Conservation (phyloP, 2,329 filamentous ascomycete genomes). For the Sporothrix dimorphospora region DNA sequence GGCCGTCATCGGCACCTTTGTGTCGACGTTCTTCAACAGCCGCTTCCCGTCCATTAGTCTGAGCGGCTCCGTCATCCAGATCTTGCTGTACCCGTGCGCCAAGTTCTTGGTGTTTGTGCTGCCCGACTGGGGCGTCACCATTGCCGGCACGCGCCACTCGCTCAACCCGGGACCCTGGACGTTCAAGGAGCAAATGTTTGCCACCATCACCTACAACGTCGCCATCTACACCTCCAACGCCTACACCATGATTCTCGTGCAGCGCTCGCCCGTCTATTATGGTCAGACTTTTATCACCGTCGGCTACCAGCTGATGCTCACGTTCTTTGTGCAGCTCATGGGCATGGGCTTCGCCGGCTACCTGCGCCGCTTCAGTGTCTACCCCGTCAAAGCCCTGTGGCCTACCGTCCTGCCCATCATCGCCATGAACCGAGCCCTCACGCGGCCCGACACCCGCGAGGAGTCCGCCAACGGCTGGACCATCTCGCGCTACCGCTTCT, state of each 20-base stretch:
- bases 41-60: conserved; percentile 46
- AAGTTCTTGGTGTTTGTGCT: conserved; percentile 48
- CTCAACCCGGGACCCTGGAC: conserved; percentile 49
- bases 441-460: conserved; percentile 43
- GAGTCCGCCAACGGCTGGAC: conserved; percentile 49
- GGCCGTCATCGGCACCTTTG: conserved; percentile 46
- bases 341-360: conserved; percentile 50
- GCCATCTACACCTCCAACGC: conserved; percentile 43
- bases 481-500: conserved; percentile 50
- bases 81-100: conserved; percentile 52
- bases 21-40: conserved; percentile 48
- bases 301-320: conserved; percentile 47
- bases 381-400: conserved; percentile 47
- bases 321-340: conserved; percentile 47
- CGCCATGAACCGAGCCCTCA: conserved; percentile 43
- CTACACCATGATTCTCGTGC: conserved; percentile 44
- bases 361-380: conserved; percentile 45
- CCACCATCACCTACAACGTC: conserved; percentile 47
- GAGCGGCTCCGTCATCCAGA: conserved; percentile 47
- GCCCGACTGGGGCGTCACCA: conserved; percentile 50
- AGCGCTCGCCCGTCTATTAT: conserved; percentile 46
- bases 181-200: conserved; percentile 49
- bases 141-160: conserved; percentile 45
- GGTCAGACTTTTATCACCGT: conserved; percentile 46
- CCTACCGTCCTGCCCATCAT: conserved; percentile 47